Base-by-base conservation (phyloP, 2,329 filamentous ascomycete species). In the Aspergillus niger region DNA sequence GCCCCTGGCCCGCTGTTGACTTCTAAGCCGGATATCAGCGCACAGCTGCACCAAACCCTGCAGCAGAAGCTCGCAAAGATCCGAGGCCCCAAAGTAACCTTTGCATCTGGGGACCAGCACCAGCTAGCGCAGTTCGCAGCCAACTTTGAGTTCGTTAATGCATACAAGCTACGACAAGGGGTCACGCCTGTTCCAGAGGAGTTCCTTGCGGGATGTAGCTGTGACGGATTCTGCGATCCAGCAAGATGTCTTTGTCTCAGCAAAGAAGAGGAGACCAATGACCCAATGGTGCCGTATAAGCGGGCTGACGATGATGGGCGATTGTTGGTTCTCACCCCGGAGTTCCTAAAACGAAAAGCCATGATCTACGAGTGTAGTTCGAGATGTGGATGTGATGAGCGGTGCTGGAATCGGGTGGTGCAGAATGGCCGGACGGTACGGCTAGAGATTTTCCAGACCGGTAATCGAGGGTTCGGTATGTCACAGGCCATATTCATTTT, bases 291-390 rank as follows among this genome's bases (percentile, higher is more conserved):
- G 0, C 69, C 75, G 0, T 79, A 79, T 51, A 60, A 65, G 15
- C 44, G 57, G 5, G 63, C 65, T 0, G 20, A 28, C 0, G 65
- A 69, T 55, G 60, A 61, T 8, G 8, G 32, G 8, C 54, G 65
- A 1, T 49, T 70, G 11, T 49, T 71, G 8, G 72, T 77, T 0
- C 64, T 77, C 0, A 63, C 61, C 0, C 63, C 67, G 1, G 68
- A 71, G 1, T 76, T 79, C 30, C 62, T 79, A 4, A 62, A 67
- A 1, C 63, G 70, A 3, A 74, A 68, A 13, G 61, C 70, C 0
- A 79, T 79, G 64, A 79, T 79, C 1, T 72, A 70, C 7, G 79
- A 81, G 60, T 81, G 79, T 60, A 78, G 72, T 28, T 62, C 67
- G 0, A 64, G 68, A 5, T 81, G 79, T 54, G 58, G 57, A 5